Evolutionary conservation across 2,329 filamentous ascomycete genomes (phyloP).

Genomic region (Neurospora sp.): DNA sequence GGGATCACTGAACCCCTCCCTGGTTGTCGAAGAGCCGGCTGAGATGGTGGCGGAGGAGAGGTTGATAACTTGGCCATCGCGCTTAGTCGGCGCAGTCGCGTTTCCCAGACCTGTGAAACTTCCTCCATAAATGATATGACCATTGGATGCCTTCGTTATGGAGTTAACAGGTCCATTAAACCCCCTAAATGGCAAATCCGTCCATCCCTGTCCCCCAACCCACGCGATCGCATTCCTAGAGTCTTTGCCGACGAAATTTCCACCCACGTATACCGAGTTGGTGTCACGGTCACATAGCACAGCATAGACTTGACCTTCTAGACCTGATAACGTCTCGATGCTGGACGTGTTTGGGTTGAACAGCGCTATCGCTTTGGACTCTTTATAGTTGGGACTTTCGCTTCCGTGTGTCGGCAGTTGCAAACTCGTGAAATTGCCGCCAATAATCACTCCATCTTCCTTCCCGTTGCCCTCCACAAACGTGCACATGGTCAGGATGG

Average conservation of each 20-base stretch:
- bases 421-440: conserved; percentile 89
- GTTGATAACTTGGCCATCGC: conserved; percentile 73
- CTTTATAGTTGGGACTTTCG: not conserved
- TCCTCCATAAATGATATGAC: conserved; percentile 86
- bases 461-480: conserved; percentile 58
- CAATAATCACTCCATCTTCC: conserved; percentile 68
- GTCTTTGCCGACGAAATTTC: conserved; percentile 68
- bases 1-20: conserved; percentile 61
- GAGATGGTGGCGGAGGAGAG: conserved; percentile 68
- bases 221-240: conserved; percentile 87
- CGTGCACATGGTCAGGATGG: conserved; percentile 81
- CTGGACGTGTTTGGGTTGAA: conserved; percentile 64
- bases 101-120: conserved; percentile 84
- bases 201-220: conserved; percentile 58
- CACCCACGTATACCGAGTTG: conserved; percentile 82
- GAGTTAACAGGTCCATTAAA: conserved; percentile 89
- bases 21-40: conserved; percentile 50
- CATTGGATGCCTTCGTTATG: conserved; percentile 69
- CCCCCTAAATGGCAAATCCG: conserved; percentile 77
- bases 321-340: conserved; percentile 65
- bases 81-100: conserved; percentile 53
- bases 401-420: conserved; percentile 23
- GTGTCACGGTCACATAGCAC: conserved; percentile 71
- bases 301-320: conserved; percentile 73
- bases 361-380: conserved; percentile 66